Evolutionary conservation across 2,329 filamentous ascomycete genomes (phyloP).

Genomic region (Botrytis elliptica): DNA sequence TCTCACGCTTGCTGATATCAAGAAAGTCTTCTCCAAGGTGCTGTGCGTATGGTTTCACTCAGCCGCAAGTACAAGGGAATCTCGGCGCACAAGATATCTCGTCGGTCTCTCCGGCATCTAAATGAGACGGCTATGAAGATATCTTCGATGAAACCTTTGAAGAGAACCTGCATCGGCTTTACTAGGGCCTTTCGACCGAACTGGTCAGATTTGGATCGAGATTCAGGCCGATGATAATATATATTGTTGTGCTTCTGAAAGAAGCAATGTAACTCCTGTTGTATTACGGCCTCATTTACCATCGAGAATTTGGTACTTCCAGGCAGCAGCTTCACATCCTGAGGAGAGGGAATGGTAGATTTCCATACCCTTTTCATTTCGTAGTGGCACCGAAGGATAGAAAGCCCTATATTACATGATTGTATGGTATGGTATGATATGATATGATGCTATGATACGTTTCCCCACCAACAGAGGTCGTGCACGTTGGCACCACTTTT

Average conservation of each 20-base stretch:
- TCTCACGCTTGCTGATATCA: conserved; percentile 6
- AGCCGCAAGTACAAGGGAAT: not conserved
- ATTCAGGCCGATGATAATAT: not conserved
- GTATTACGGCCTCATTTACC: not conserved
- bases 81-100: not conserved
- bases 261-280: not conserved
- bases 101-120: not conserved
- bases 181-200: not conserved
- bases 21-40: not conserved
- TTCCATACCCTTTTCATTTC: not conserved
- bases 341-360: not conserved
- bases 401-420: conserved; percentile 4
- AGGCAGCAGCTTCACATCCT: not conserved
- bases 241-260: not conserved
- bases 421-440: not conserved
- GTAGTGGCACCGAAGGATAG: not conserved
- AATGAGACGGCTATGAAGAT: not conserved
- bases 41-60: conserved; percentile 1
- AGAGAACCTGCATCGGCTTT: not conserved
- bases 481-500: conserved; percentile 11
- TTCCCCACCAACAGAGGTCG: conserved; percentile 1
- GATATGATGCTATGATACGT: not conserved
- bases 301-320: not conserved
- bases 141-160: not conserved
- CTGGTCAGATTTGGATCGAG: not conserved